Percentiles rank a stretch among this genome's conserved stretches.
Evolutionary conservation across 2,329 filamentous ascomycete genomes (phyloP).

Genomic region (Phialocephala sp.): DNA sequence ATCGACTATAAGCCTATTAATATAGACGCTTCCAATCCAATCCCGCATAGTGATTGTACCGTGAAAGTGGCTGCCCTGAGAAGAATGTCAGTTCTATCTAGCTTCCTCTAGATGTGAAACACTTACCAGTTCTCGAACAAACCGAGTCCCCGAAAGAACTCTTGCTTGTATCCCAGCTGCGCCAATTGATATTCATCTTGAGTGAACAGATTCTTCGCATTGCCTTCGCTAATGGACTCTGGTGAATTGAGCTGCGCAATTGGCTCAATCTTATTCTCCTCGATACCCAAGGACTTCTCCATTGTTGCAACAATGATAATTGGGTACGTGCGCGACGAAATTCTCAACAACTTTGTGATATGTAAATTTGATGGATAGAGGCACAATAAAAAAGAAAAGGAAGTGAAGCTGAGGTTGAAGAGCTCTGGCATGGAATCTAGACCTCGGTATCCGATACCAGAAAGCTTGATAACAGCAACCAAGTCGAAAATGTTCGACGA

Average conservation of each 20-base stretch:
- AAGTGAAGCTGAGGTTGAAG: not conserved
- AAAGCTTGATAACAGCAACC: not conserved
- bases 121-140: constrained; percentile 46
- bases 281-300: constrained; percentile 16
- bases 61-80: constrained; percentile 44
- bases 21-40: not conserved
- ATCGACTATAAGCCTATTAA: constrained; percentile 35
- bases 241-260: constrained; percentile 11
- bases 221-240: constrained; percentile 20
- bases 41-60: constrained; percentile 16
- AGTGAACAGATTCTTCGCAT: constrained; percentile 27
- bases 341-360: not conserved
- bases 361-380: not conserved
- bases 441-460: not conserved
- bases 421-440: not conserved
- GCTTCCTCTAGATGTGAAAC: not conserved
- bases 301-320: constrained; percentile 4
- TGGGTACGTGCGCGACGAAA: not conserved
- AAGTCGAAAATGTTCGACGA: not conserved
- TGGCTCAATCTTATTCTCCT: constrained; percentile 25
- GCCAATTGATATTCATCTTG: constrained; percentile 44
- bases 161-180: constrained; percentile 44
- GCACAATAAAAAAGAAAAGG: constrained; percentile 1
- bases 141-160: constrained; percentile 45
- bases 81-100: not conserved